Conservation (phyloP, 345 rosid species). For the Euphorbia lathyris region DNA sequence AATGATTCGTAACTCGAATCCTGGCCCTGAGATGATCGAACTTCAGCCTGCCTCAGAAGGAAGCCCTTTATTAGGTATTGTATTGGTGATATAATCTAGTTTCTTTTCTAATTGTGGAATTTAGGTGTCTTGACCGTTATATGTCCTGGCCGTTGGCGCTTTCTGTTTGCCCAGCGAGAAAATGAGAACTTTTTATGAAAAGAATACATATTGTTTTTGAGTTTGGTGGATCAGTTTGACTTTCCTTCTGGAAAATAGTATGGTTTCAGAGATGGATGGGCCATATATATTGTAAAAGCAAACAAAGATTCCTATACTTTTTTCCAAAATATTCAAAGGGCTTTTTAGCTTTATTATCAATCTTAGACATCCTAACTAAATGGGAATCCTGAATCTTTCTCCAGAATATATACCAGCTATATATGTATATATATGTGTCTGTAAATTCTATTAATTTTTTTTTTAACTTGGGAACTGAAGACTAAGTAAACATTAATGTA, state of each 20-base stretch:
- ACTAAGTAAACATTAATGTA: neutral
- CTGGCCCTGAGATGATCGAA: constrained; percentile 60
- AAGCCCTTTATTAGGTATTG: constrained; percentile 78
- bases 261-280: neutral
- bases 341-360: too few relatives aligned
- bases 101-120: neutral
- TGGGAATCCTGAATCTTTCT: too few relatives aligned
- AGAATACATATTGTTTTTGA: neutral
- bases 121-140: neutral
- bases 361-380: too few relatives aligned
- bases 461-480: too few relatives aligned
- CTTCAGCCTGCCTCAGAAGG: constrained; percentile 83
- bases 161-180: neutral
- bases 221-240: neutral
- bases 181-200: neutral
- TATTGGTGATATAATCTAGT: neutral
- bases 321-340: too few relatives aligned
- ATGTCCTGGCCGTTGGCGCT: neutral
- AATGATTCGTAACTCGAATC: constrained; percentile 58
- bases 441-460: too few relatives aligned
- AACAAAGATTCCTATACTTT: too few relatives aligned
- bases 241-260: neutral
- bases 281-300: neutral
- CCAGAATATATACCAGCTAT: too few relatives aligned
- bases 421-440: too few relatives aligned